phyloP scores from a whole-genome alignment of 768 basidiomycete genomes.

The Lentinula lateritia region DNA sequence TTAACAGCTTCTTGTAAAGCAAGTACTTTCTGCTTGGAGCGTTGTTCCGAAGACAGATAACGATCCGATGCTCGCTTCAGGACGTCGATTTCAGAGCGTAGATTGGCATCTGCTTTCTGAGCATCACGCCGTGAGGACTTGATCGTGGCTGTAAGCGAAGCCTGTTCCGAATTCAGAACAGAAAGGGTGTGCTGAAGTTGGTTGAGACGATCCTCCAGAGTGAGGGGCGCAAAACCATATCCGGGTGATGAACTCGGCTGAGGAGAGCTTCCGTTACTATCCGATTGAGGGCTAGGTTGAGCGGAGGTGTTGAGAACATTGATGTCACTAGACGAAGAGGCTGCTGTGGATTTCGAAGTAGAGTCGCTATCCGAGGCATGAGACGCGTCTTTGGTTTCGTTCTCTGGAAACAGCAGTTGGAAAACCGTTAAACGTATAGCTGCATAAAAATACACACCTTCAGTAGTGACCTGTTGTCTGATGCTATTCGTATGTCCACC shows the following conservation, averaged over 20 bases:
- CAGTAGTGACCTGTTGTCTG: constrained; percentile 63
- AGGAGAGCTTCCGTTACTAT: constrained; percentile 19
- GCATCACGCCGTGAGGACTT: constrained; percentile 77
- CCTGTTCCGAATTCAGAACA: constrained; percentile 58
- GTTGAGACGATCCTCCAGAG: constrained; percentile 60
- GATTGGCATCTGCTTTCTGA: constrained; percentile 75
- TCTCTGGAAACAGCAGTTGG: constrained; percentile 4
- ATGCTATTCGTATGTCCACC: constrained; percentile 45
- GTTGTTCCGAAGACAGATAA: constrained; percentile 62
- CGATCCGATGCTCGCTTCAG: constrained; percentile 83
- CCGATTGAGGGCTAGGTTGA: constrained; percentile 21
- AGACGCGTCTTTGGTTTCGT: constrained; percentile 16
- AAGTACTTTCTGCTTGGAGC: constrained; percentile 81
- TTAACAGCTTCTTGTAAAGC: constrained; percentile 88
- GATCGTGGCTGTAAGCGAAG: constrained; percentile 59
- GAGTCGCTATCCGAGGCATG: not conserved
- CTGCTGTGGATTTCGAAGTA: not conserved
- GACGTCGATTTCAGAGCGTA: constrained; percentile 80
- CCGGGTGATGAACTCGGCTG: constrained; percentile 8
- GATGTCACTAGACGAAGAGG: not conserved
- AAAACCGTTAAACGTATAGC: not conserved
- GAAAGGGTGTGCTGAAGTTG: constrained; percentile 68
- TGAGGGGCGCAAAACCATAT: constrained; percentile 29
- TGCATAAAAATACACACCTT: constrained; percentile 32
- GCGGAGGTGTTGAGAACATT: constrained; percentile 31